Base-by-base conservation (phyloP, 169 alveolate genomes). In the Eimeria zaria region DNA sequence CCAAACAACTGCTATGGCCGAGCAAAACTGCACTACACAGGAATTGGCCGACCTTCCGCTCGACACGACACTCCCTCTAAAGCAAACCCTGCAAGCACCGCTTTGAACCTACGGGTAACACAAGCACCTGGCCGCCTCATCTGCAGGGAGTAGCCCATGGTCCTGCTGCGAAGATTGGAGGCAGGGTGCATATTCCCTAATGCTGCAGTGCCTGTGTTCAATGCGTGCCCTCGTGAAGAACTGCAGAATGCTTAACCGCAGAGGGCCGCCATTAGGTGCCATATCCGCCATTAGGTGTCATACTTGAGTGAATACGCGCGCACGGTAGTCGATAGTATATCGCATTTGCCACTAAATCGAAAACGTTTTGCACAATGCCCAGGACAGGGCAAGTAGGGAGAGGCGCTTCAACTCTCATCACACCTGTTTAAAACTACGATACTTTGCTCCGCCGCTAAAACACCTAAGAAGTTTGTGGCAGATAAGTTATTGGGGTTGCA, bases 341-440 rank as follows among this genome's bases (percentile, higher is more conserved):
- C 83, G 53, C 51, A 39, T 39, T 20, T 16, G 53, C 83, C 83
- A 73, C 14, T 39, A 18, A 73, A 67, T 33, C 46, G 55, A 73
- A 20, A 6, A 12, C 83, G 14, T 53, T 39, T 62, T 73, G 83
- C 53, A 12, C 36, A 67, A 30, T n/a, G 83, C 33, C 53, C 83
- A 36, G 14, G 83, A 39, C 55, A 20, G 83, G 33, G 33, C 33
- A 16, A 73, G 83, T n/a, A 8, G 78, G 83, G 51, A 20, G 55
- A 73, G 39, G 55, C 51, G 16, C 83, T 73, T 36, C 51, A 39
- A 73, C 55, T 11, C 83, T 53, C 7, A 18, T 33, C 51, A 39
- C 83, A 73, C 83, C 83, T 39, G 33, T 73, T 39, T 39, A 39
- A 73, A 73, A 73, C 83, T 73, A 36, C 55, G 83, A 7, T 16